Evolutionary conservation across 2,329 filamentous ascomycete species (phyloP).

Genomic region (Leptographium flavum): DNA sequence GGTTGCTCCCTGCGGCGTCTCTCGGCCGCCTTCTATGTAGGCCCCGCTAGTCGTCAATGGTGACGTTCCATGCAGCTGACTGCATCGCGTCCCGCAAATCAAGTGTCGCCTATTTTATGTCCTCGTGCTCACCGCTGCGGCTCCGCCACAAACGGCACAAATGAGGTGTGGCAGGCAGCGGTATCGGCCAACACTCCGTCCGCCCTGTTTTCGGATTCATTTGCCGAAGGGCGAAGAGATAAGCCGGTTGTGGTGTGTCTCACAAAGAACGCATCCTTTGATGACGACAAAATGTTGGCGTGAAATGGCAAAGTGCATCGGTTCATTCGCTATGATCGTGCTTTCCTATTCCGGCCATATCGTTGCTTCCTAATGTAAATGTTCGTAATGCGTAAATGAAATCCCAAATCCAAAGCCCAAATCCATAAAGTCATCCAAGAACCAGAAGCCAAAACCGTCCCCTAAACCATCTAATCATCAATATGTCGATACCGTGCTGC

Average conservation of each 20-base stretch:
- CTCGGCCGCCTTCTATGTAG: neutral
- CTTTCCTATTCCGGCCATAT: neutral
- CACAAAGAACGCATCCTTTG: no score
- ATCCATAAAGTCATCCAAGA: neutral
- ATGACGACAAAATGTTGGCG: neutral
- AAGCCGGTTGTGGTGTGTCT: neutral
- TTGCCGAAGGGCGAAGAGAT: no score
- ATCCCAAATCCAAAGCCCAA: neutral
- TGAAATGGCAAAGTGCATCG: neutral
- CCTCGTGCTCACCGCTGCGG: neutral
- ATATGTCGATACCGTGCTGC: conserved; percentile 1
- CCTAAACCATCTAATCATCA: neutral
- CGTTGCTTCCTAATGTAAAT: neutral
- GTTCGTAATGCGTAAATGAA: neutral
- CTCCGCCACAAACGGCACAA: neutral
- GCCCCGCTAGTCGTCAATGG: no score
- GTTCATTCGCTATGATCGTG: neutral
- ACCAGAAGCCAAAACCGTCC: neutral
- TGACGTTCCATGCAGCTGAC: no score
- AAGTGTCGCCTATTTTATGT: no score
- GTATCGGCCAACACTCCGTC: neutral
- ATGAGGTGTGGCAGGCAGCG: neutral
- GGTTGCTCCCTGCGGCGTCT: no score
- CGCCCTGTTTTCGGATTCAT: neutral
- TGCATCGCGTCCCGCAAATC: no score